A percentile compares a stretch with the other conserved stretches of the same genome.
These are phyloP conservation scores for Claviceps digitariae DNA, from an alignment of 2,329 filamentous ascomycete species.

Conservation along the genomic window DNA sequence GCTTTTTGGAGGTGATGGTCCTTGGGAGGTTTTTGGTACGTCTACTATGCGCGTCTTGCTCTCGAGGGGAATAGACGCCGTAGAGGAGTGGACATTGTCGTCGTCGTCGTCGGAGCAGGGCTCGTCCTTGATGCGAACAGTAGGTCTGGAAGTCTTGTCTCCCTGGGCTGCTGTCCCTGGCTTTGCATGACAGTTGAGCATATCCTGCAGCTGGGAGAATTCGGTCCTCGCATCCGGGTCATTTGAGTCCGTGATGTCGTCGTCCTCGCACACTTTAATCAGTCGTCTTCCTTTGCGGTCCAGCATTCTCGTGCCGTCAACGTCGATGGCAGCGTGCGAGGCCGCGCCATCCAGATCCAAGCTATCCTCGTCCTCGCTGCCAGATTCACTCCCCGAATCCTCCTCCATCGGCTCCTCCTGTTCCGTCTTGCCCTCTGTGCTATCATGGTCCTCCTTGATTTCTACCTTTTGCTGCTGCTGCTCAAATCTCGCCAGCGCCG, in stretches of 20 bases:
- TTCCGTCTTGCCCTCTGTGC: slow-evolving; percentile 23
- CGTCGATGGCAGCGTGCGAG: slow-evolving; percentile 44
- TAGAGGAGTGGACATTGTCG: neutral
- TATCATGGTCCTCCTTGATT: slow-evolving; percentile 6
- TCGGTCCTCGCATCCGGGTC: slow-evolving; percentile 33
- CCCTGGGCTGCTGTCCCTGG: slow-evolving; percentile 1
- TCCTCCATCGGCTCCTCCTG: slow-evolving; percentile 13
- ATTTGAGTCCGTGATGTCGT: slow-evolving; percentile 27
- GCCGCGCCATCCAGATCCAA: slow-evolving; percentile 24
- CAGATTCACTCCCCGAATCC: slow-evolving; percentile 33
- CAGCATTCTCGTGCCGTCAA: slow-evolving; percentile 49
- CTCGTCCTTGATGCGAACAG: neutral
- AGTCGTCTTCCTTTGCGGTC: slow-evolving; percentile 55
- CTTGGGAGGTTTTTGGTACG: neutral
- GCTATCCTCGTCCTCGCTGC: slow-evolving; percentile 29
- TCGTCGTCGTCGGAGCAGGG: neutral
- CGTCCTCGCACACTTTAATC: slow-evolving; percentile 63
- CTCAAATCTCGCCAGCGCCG: slow-evolving; percentile 61
- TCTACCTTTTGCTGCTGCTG: slow-evolving; percentile 32
- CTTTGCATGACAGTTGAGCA: slow-evolving; percentile 14
- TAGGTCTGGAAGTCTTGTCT: neutral
- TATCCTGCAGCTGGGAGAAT: slow-evolving; percentile 49
- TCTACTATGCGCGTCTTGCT: neutral
- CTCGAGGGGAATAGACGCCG: neutral
- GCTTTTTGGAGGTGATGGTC: no score